Base-by-base conservation (phyloP, 116 monocot species). In the Cymodocea nodosa region DNA sequence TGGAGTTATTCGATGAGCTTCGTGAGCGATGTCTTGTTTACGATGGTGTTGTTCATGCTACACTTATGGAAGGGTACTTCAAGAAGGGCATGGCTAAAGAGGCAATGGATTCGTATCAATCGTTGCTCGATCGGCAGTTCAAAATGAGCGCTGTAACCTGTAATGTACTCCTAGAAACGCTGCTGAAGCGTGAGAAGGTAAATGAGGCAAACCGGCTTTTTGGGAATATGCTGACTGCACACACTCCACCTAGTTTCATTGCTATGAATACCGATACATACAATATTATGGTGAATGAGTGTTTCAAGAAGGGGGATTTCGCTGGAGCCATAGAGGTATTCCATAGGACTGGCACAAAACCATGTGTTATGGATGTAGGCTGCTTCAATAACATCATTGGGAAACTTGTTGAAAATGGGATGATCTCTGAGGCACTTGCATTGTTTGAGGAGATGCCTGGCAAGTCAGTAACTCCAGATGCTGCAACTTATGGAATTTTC, bases 71-170 rank as follows among this genome's bases (percentile, higher is more conserved):
- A 60, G 85, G 74, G 3, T 85, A 85, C 74, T 97, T 83, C 81
- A 84, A 87, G 58, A 65, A 62, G 39, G 91, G 76, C 13, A 88
- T 71, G 85, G 97, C 88, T 49, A 91, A 83, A 65, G 97, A 97
- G 66, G 97, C 97, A 40, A 97, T 97, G 97, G 85, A 83, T 44
- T 82, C 78, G 8, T 97, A 97, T 70, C 87, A 97, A 67, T 85
- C 81, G 1, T 74, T 88, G 1, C 65, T 91, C 4, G 89, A 88
- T 35, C 63, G 78, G 13, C 63, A 91, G 67, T 98, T 98, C 69
- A 88, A 82, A 68, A 88, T 98, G 97, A 78, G 51, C 4, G 71
- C 85, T 4, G 80, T 62, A 19, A 91, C 97, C 4, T 85, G 97
- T 63, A 91, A 98, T 44, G 67, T 70, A 20, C 82, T 98, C 15